phyloP scores from a whole-genome alignment of 371 early-diverging fungal genomes.

The Capillidium heterosporum region DNA sequence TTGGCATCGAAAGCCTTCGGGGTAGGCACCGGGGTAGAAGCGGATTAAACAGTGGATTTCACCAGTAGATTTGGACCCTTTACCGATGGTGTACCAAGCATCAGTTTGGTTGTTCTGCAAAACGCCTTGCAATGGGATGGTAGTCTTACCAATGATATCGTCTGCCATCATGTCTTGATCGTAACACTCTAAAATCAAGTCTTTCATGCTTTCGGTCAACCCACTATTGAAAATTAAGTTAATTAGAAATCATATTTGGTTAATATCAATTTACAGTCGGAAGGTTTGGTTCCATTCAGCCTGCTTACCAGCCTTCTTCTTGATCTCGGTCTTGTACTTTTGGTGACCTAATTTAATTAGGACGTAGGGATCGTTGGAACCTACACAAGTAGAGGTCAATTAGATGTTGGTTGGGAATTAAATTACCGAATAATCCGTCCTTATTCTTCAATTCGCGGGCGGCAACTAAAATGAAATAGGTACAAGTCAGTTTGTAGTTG shows the following conservation, averaged over 20 bases:
- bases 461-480: neutral
- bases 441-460: constrained; percentile 5
- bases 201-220: neutral
- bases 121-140: constrained; percentile 1
- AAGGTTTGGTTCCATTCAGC: constrained; percentile 6
- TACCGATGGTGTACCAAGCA: constrained; percentile 1
- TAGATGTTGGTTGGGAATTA: neutral
- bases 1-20: constrained; percentile 7
- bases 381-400: neutral
- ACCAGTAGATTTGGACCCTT: neutral
- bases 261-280: neutral
- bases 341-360: neutral
- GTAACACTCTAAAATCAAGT: neutral
- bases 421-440: constrained; percentile 2
- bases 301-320: constrained; percentile 4
- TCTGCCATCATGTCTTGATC: constrained; percentile 1
- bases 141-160: constrained; percentile 5
- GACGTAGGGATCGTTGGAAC: constrained; percentile 1
- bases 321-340: constrained; percentile 6
- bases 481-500: neutral
- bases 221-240: constrained; percentile 3
- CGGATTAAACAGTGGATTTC: constrained; percentile 1
- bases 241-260: neutral
- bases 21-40: neutral
- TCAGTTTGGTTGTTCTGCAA: neutral